A percentile compares a stretch with the other conserved stretches of the same genome.
Conservation (phyloP, 306 rosid species). For the Sesbania bispinosa region DNA sequence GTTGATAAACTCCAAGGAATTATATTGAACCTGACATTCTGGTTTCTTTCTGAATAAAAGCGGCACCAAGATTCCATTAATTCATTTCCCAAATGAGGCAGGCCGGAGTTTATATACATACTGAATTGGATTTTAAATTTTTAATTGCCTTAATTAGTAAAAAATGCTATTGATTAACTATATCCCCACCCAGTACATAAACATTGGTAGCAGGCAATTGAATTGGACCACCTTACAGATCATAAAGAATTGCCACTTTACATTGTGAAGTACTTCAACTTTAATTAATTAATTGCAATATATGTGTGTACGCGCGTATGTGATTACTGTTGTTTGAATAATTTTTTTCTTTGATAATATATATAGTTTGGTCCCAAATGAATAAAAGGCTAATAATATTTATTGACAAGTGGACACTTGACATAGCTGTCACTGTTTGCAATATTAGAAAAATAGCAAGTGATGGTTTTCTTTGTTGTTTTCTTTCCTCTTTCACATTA, state of each 20-base stretch:
- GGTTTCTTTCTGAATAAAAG: neutral
- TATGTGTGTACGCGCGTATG: neutral
- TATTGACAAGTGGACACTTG: neutral
- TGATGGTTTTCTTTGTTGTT: neutral
- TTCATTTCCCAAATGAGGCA: neutral
- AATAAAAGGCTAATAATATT: neutral
- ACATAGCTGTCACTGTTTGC: neutral
- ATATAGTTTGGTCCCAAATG: constrained; percentile 17
- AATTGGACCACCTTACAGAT: constrained; percentile 26
- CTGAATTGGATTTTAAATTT: neutral
- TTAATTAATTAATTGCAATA: neutral
- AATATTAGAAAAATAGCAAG: neutral
- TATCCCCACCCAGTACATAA: neutral
- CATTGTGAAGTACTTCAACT: too few species aligned
- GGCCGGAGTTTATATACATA: neutral
- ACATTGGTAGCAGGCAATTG: constrained; percentile 14
- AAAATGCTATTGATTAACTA: neutral
- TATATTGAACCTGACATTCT: neutral
- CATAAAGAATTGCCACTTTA: neutral
- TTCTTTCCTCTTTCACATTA: too few species aligned
- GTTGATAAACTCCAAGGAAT: neutral
- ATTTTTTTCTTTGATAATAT: neutral
- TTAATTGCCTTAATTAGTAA: neutral
- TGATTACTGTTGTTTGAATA: neutral
- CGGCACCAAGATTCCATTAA: neutral